Conservation (phyloP, 1,284 basidiomycete species). For the Irpex lacteus region DNA sequence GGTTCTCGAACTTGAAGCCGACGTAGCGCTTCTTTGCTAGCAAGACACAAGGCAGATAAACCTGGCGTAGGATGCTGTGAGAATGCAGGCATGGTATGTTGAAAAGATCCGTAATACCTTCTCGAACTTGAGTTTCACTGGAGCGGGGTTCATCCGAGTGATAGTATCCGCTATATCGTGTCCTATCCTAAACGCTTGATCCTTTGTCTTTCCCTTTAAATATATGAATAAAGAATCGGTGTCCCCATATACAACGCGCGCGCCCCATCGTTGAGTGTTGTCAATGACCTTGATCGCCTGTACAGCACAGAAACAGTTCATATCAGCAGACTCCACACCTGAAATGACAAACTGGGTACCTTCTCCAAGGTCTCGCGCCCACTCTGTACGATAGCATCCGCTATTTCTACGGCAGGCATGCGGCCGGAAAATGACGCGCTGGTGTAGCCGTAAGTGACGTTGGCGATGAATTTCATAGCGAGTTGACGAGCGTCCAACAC, state of each 20-base stretch:
- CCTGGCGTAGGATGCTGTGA: conserved; percentile 41
- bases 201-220: conserved; percentile 85
- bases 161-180: conserved; percentile 89
- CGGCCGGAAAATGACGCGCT: conserved; percentile 91
- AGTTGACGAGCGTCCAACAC: conserved; percentile 88
- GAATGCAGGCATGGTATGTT: neutral
- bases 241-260: conserved; percentile 94
- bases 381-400: conserved; percentile 96
- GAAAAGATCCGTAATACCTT: conserved; percentile 56
- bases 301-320: neutral
- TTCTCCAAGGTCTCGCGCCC: conserved; percentile 95
- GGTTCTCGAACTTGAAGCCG: conserved; percentile 90
- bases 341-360: conserved; percentile 37
- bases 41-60: conserved; percentile 91
- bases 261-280: conserved; percentile 80
- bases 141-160: conserved; percentile 85
- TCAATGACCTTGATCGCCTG: conserved; percentile 88
- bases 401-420: conserved; percentile 98
- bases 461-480: conserved; percentile 82
- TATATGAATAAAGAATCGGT: conserved; percentile 96
- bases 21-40: conserved; percentile 98
- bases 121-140: conserved; percentile 96
- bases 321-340: too few relatives aligned
- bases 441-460: conserved; percentile 96
- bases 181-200: conserved; percentile 91